Percentiles rank a stretch among this genome's conserved stretches.
Conservation (phyloP, 2,329 filamentous ascomycete genomes). For the Monosporascus sp. region DNA sequence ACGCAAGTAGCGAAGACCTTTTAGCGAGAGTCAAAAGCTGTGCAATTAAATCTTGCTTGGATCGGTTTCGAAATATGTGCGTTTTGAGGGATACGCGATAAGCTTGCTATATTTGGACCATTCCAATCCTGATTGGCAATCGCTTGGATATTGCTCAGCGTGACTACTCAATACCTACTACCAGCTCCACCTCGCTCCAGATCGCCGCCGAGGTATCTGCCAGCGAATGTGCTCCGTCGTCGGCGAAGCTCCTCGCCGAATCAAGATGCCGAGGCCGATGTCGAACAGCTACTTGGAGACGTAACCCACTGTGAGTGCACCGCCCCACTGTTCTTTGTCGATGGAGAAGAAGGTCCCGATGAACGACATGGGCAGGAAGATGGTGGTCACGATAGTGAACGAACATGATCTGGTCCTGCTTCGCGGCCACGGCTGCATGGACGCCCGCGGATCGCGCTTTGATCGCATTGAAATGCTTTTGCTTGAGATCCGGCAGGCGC, state of each 20-base stretch:
- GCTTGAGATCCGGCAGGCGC: constrained; percentile 56
- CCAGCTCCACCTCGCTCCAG: no score
- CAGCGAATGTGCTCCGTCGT: no score
- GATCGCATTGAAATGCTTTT: constrained; percentile 59
- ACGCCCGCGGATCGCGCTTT: constrained; percentile 53
- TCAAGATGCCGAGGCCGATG: constrained; percentile 25
- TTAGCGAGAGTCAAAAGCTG: no score
- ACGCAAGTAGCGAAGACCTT: no score
- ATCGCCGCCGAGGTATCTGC: no score
- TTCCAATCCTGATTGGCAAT: no score
- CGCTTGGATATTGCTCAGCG: no score
- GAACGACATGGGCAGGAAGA: constrained; percentile 32
- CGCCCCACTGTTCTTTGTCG: constrained; percentile 35
- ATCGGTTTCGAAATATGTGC: no score
- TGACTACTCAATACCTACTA: no score
- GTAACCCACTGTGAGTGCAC: constrained; percentile 34
- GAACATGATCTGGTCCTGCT: constrained; percentile 32
- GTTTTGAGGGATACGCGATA: no score
- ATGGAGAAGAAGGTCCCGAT: constrained; percentile 31
- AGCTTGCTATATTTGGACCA: no score
- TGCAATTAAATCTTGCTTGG: no score
- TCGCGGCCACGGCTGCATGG: constrained; percentile 50
- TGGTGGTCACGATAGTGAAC: constrained; percentile 34
- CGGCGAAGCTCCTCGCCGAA: constrained; percentile 3
- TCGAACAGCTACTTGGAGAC: constrained; percentile 45